Conservation (phyloP, 495 filamentous ascomycete species). For the Penicillium desertorum region DNA sequence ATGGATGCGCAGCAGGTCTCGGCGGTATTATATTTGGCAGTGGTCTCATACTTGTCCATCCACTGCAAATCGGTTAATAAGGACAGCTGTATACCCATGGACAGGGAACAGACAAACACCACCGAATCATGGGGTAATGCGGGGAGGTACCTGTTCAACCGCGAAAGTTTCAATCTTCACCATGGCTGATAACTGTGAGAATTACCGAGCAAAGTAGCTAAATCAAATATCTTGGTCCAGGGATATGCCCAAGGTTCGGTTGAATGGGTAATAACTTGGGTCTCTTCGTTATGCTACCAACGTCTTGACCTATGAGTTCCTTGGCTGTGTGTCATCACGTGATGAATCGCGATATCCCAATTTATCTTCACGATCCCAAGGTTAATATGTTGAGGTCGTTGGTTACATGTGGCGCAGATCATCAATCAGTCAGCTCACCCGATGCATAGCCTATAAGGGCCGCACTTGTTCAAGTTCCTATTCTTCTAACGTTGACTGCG, state of each 20-base stretch:
- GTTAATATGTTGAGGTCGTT: too few species aligned
- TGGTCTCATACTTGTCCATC: constrained; percentile 84
- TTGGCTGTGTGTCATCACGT: not conserved
- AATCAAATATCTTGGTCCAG: not conserved
- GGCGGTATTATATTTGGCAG: constrained; percentile 75
- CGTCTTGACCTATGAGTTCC: not conserved
- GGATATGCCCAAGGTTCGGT: not conserved
- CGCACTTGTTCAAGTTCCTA: too few species aligned
- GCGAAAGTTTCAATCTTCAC: constrained; percentile 70
- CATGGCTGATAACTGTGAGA: constrained; percentile 41
- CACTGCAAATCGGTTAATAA: constrained; percentile 53
- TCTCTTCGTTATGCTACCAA: not conserved
- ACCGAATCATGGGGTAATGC: constrained; percentile 17
- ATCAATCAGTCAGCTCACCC: too few species aligned
- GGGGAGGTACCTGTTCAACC: constrained; percentile 66
- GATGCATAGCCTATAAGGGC: too few species aligned
- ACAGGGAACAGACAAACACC: not conserved
- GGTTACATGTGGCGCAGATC: too few species aligned
- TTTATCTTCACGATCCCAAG: too few species aligned
- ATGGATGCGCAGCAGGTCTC: constrained; percentile 85
- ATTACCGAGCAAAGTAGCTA: not conserved
- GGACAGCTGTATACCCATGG: not conserved
- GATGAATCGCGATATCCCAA: not conserved
- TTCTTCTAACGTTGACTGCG: too few species aligned
- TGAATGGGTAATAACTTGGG: not conserved